Evolutionary conservation across 805 yeast genomes (phyloP).

Genomic region (Candida sphagnicola): DNA sequence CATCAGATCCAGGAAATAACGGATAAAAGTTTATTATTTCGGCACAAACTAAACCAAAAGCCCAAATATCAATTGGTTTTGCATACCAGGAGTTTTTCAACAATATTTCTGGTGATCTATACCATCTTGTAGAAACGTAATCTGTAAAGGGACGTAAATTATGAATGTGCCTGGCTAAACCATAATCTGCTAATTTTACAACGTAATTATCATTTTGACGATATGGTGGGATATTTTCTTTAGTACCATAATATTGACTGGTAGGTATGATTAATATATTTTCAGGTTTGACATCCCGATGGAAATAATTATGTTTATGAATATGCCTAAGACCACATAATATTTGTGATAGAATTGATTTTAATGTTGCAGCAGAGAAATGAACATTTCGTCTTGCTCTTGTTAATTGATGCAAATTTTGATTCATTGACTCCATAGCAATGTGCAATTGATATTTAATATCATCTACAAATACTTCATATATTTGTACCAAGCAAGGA

Average conservation of each 20-base stretch:
- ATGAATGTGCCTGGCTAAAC: slow-evolving; percentile 60
- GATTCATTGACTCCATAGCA: slow-evolving; percentile 86
- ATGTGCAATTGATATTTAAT: slow-evolving; percentile 60
- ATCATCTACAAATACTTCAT: slow-evolving; percentile 76
- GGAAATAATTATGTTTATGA: slow-evolving; percentile 65
- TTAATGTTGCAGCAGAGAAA: slow-evolving; percentile 57
- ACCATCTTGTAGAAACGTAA: slow-evolving; percentile 84
- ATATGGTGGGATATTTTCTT: slow-evolving; percentile 34
- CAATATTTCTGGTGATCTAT: slow-evolving; percentile 77
- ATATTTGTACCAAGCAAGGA: slow-evolving; percentile 65
- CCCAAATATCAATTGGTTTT: slow-evolving; percentile 79
- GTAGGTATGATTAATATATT: slow-evolving; percentile 72
- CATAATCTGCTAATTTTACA: slow-evolving; percentile 77
- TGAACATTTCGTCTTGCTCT: slow-evolving; percentile 49
- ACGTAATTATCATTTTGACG: slow-evolving; percentile 47
- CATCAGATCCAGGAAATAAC: slow-evolving; percentile 78
- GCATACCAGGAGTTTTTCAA: slow-evolving; percentile 61
- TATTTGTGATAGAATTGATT: slow-evolving; percentile 67
- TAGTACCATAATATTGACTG: slow-evolving; percentile 46
- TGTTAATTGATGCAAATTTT: slow-evolving; percentile 75
- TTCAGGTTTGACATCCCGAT: slow-evolving; percentile 93
- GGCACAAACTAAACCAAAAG: slow-evolving; percentile 74
- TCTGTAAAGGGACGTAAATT: slow-evolving; percentile 60
- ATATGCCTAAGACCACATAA: slow-evolving; percentile 79
- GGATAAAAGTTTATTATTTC: slow-evolving; percentile 74